Base-by-base conservation (phyloP, 2,329 filamentous ascomycete species). In the Cercospora sesami region DNA sequence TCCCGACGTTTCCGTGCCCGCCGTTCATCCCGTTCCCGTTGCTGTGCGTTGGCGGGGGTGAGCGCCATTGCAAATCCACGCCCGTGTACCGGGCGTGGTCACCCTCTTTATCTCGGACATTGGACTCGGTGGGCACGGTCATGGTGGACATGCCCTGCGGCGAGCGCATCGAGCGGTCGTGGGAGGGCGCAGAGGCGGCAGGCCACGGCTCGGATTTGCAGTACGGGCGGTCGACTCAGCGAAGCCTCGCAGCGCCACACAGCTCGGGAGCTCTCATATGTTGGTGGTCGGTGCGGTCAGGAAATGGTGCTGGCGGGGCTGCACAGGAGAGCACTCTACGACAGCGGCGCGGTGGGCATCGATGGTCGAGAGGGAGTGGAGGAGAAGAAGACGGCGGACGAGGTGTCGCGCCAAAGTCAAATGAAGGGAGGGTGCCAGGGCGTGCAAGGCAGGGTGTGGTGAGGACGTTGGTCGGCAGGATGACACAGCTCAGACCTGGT, bases 31-130 rank as follows among this genome's bases (percentile, higher is more conserved):
- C 60, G 53, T 58, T 63, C 64, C 64, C 64, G 28, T 60, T 65
- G 64, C 45, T 61, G 31, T 72, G 63, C 55, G 48, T 42, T 5
- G 69, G 69, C 33, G 71, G 71, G 26, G 71, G 68, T 18, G 71
- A 68, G 18, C 71, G 71, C 67, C 70, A 67, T 65, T 70, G 68
- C 60, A 73, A 64, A 26, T 73, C 69, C 57, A 69, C 66, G 48
- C 69, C 69, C 31, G 63, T 63, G 28, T 69, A 71, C 69, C 69
- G 68, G 58, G 63, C 64, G 28, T 30, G 58, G 16, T 65, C 63
- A 21, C 31, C 28, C 57, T 61, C 67, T 58, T 68, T 45, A 23
- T 69, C 70, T 51, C 60, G 42, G 63, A 70, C 65, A 16, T 69
- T 63, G 18, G 60, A 68, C 48, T 66, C 63, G 53, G 58, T 53